These are phyloP conservation scores for Trypethelium eluteriae DNA, from an alignment of 495 filamentous ascomycete species.

Conservation along the genomic window DNA sequence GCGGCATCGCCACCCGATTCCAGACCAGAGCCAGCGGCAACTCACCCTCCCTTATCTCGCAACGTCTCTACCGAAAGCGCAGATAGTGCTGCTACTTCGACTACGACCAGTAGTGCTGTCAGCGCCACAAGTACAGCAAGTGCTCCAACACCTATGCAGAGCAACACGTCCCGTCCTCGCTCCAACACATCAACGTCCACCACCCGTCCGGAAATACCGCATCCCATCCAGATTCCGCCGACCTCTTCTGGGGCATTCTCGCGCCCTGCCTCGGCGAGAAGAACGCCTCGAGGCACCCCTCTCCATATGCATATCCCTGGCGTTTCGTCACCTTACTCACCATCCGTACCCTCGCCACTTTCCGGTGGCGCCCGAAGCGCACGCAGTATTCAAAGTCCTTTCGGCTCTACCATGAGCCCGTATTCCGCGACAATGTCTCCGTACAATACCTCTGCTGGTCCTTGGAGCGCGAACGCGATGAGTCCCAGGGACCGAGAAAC, in stretches of 20 bases:
- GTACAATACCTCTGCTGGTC: slow-evolving; percentile 48
- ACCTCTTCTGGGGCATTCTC: not conserved
- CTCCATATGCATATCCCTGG: slow-evolving; percentile 9
- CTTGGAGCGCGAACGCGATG: slow-evolving; percentile 41
- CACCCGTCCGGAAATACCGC: not conserved
- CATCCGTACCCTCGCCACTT: not conserved
- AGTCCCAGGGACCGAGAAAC: slow-evolving; percentile 41
- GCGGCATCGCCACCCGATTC: not conserved
- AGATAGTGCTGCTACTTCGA: not conserved
- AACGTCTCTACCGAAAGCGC: slow-evolving; percentile 10
- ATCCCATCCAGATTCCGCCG: slow-evolving; percentile 5
- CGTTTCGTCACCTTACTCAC: not conserved
- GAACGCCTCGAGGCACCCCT: slow-evolving; percentile 5
- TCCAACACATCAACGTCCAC: not conserved
- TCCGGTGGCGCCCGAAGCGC: slow-evolving; percentile 5
- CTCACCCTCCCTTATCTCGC: slow-evolving; percentile 18
- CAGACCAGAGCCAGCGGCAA: slow-evolving; percentile 24
- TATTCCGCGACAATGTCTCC: slow-evolving; percentile 41
- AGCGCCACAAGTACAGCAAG: not conserved
- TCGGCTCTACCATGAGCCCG: slow-evolving; percentile 46
- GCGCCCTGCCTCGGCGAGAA: slow-evolving; percentile 1
- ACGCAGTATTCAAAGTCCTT: slow-evolving; percentile 1
- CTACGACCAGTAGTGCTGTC: not conserved
- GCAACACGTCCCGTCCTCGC: slow-evolving; percentile 6
- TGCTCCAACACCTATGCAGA: not conserved